Conservation (phyloP, 108 stramenopile species). For the Stephanodiscus minutulus region DNA sequence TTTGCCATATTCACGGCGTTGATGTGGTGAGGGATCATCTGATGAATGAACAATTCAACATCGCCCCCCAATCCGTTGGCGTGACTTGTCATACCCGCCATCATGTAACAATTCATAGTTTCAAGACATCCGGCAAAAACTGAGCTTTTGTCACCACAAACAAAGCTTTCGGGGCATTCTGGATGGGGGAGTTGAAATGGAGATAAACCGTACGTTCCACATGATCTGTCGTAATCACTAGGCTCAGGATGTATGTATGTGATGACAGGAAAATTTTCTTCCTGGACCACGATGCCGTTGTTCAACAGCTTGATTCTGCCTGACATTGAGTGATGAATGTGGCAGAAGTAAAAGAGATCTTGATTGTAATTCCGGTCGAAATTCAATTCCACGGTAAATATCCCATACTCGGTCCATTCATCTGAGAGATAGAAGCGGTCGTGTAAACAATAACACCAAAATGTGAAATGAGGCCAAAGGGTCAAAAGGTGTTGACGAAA, state of each 20-base stretch:
- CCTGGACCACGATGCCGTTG: conserved; percentile 39
- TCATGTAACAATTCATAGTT: conserved; percentile 76
- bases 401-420: conserved; percentile 63
- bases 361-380: conserved; percentile 45
- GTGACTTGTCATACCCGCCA: conserved; percentile 63
- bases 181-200: conserved; percentile 58
- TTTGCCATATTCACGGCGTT: conserved; percentile 97
- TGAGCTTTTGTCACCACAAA: conserved; percentile 42
- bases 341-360: conserved; percentile 95
- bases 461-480: not conserved
- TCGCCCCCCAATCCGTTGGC: conserved; percentile 23
- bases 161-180: conserved; percentile 62
- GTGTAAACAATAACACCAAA: not conserved
- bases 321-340: conserved; percentile 75
- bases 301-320: conserved; percentile 78
- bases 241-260: conserved; percentile 57
- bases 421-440: conserved; percentile 18
- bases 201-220: conserved; percentile 69
- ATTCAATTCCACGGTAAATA: conserved; percentile 59
- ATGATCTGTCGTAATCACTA: conserved; percentile 58
- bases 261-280: conserved; percentile 44
- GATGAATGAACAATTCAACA: conserved; percentile 74
- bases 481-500: not conserved
- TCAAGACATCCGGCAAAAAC: conserved; percentile 76
- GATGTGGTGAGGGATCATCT: too few species aligned